These are phyloP conservation scores for Pezizomycotina sp. DNA, from an alignment of 2,329 filamentous ascomycete species.

Conservation along the genomic window DNA sequence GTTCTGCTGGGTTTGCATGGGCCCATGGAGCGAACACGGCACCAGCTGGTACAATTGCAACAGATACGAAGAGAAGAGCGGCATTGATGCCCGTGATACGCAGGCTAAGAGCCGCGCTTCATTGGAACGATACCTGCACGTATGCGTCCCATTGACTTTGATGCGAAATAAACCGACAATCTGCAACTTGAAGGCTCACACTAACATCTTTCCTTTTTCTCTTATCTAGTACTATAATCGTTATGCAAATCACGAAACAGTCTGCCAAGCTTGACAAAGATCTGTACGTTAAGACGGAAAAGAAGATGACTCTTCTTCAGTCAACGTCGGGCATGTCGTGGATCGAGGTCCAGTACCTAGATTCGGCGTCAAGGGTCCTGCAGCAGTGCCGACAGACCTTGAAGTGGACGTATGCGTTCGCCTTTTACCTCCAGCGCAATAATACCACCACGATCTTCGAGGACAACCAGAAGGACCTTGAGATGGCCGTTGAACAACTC, in stretches of 20 bases:
- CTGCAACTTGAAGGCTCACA: neutral
- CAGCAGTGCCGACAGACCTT: slow-evolving; percentile 96
- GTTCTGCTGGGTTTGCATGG: slow-evolving; percentile 99
- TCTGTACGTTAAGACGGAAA: slow-evolving; percentile 88
- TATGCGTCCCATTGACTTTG: slow-evolving; percentile 12
- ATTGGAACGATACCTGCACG: slow-evolving; percentile 67
- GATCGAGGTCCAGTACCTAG: slow-evolving; percentile 97
- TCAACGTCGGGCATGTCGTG: slow-evolving; percentile 89
- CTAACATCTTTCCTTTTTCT: slow-evolving; percentile 3
- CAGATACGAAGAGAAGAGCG: slow-evolving; percentile 89
- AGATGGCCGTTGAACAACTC: slow-evolving; percentile 89
- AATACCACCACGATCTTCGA: slow-evolving; percentile 96
- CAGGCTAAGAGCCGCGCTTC: slow-evolving; percentile 83
- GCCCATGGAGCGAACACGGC: slow-evolving; percentile 92
- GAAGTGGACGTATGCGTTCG: slow-evolving; percentile 99
- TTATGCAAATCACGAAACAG: slow-evolving; percentile 96
- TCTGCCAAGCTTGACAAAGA: slow-evolving; percentile 94
- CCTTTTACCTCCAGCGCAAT: slow-evolving; percentile 90
- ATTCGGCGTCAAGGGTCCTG: slow-evolving; percentile 78
- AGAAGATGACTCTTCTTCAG: slow-evolving; percentile 96
- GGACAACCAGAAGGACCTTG: slow-evolving; percentile 94
- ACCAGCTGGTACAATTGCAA: slow-evolving; percentile 99
- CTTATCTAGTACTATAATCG: slow-evolving; percentile 84
- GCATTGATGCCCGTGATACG: slow-evolving; percentile 72
- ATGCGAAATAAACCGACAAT: neutral